A percentile compares a stretch with the other conserved stretches of the same genome.
Evolutionary conservation across 345 rosid species (phyloP).

Genomic region (Bretschneidera sinensis): DNA sequence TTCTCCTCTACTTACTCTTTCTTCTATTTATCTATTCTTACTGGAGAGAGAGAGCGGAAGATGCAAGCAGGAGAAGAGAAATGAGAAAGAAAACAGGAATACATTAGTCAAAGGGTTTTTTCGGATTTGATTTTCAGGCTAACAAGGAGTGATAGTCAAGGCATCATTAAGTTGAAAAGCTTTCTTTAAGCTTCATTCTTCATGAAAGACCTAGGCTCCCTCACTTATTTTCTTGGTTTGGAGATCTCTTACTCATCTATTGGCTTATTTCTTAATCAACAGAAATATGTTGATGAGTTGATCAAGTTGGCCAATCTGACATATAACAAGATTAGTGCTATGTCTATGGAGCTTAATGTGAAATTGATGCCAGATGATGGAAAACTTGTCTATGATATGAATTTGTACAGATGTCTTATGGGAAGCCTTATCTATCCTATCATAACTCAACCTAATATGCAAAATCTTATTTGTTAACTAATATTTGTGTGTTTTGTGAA

Average conservation of each 20-base stretch:
- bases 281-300: not conserved
- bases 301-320: not conserved
- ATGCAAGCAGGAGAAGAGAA: not conserved
- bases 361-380: not conserved
- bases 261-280: not conserved
- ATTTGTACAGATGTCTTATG: not conserved
- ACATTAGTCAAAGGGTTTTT: no score
- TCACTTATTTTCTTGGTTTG: not conserved
- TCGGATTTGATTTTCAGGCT: no score
- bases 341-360: not conserved
- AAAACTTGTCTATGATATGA: not conserved
- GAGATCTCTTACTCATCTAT: not conserved
- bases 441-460: no score
- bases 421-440: not conserved
- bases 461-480: conserved; percentile 5
- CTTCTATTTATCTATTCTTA: not conserved
- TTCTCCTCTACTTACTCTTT: not conserved
- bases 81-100: no score
- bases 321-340: not conserved
- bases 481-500: conserved; percentile 19
- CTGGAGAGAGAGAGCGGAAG: not conserved
- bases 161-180: not conserved
- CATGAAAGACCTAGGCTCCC: conserved; percentile 3
- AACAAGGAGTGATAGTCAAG: not conserved
- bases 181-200: not conserved